These are phyloP conservation scores for Phylloporus scabripes DNA, from an alignment of 768 basidiomycete genomes.

Conservation along the genomic window DNA sequence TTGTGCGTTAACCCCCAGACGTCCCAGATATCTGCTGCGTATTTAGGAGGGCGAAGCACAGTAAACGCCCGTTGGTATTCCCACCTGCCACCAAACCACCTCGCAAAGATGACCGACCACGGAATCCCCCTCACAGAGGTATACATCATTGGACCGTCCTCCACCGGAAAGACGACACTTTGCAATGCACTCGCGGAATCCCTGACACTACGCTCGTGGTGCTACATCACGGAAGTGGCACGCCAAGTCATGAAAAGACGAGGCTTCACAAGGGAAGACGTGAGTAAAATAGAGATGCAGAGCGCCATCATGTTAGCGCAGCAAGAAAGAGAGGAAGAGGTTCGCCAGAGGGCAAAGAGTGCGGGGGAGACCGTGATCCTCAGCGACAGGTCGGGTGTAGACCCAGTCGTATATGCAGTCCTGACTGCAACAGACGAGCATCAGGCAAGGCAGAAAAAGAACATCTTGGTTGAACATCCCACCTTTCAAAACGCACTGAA, in stretches of 20 bases:
- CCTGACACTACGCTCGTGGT: slow-evolving; percentile 34
- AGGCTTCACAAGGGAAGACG: slow-evolving; percentile 50
- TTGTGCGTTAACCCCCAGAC: neutral
- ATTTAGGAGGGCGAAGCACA: slow-evolving; percentile 9
- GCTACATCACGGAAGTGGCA: slow-evolving; percentile 57
- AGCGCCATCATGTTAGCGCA: slow-evolving; percentile 56
- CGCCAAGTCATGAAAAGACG: slow-evolving; percentile 48
- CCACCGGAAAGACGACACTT: slow-evolving; percentile 68
- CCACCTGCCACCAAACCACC: slow-evolving; percentile 13
- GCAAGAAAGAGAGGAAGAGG: slow-evolving; percentile 38
- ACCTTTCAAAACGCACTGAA: slow-evolving; percentile 40
- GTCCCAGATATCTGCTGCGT: slow-evolving; percentile 2
- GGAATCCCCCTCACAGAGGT: slow-evolving; percentile 17
- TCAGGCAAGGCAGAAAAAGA: slow-evolving; percentile 34
- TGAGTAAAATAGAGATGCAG: slow-evolving; percentile 55
- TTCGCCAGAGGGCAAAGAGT: slow-evolving; percentile 8
- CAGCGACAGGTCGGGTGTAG: slow-evolving; percentile 61
- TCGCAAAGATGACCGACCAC: slow-evolving; percentile 13
- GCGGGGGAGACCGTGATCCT: slow-evolving; percentile 34
- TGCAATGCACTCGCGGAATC: slow-evolving; percentile 46
- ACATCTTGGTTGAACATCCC: slow-evolving; percentile 30
- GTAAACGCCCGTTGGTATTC: slow-evolving; percentile 9
- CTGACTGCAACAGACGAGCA: slow-evolving; percentile 37
- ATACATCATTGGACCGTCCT: slow-evolving; percentile 53
- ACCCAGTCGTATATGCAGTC: slow-evolving; percentile 58